Evolutionary conservation across 768 basidiomycete genomes (phyloP).

Genomic region (Austroboletus eburneus): DNA sequence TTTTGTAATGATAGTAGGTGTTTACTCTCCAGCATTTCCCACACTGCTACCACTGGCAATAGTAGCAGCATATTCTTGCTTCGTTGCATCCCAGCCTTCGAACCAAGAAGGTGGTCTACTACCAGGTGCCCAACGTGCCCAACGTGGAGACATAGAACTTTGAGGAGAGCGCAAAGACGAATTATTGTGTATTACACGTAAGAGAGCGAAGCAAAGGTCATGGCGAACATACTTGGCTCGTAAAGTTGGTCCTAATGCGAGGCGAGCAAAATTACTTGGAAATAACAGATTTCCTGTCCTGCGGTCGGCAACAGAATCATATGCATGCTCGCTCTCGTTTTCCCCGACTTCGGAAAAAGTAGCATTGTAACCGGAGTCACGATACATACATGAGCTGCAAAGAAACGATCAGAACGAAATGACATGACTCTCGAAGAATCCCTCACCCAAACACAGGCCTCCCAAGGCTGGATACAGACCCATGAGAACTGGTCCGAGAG

Average conservation of each 20-base stretch:
- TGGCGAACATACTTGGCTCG: constrained; percentile 40
- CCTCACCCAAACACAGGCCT: constrained; percentile 23
- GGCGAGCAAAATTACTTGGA: constrained; percentile 71
- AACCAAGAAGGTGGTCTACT: constrained; percentile 37
- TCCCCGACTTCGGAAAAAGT: constrained; percentile 24
- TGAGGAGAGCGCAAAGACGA: constrained; percentile 19
- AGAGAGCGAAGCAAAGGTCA: neutral
- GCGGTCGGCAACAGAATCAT: constrained; percentile 58
- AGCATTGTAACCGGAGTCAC: constrained; percentile 9
- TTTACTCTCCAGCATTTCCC: constrained; percentile 24
- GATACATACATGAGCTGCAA: constrained; percentile 14
- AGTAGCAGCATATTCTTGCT: constrained; percentile 43
- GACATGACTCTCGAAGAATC: neutral
- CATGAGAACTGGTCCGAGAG: constrained; percentile 24
- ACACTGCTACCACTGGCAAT: constrained; percentile 34
- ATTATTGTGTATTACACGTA: constrained; percentile 18
- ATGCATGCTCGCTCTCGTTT: constrained; percentile 29
- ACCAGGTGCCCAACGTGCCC: constrained; percentile 26
- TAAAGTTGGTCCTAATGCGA: constrained; percentile 64
- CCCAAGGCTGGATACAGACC: constrained; percentile 25
- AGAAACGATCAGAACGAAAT: neutral
- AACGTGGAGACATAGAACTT: constrained; percentile 11
- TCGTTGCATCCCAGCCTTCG: constrained; percentile 37
- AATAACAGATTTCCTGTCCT: constrained; percentile 75
- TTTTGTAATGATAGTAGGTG: neutral